These are phyloP conservation scores for Rhinocladiella mackenziei DNA, from an alignment of 2,329 filamentous ascomycete species.

Conservation along the genomic window DNA sequence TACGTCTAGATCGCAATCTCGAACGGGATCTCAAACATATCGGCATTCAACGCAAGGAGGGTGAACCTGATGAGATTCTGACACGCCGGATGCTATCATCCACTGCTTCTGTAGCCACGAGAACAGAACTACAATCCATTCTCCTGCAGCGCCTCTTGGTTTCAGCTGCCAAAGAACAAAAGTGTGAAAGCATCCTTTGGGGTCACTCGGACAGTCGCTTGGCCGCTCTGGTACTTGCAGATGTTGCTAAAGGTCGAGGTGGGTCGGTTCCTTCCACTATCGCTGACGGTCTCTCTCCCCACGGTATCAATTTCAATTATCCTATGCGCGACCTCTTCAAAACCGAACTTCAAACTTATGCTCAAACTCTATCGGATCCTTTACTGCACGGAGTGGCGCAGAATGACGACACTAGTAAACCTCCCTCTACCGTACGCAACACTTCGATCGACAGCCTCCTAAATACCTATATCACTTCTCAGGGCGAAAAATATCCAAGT, in stretches of 20 bases:
- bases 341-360: conserved; percentile 70
- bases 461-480: conserved; percentile 78
- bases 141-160: conserved; percentile 70
- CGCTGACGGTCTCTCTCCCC: conserved; percentile 65
- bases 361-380: conserved; percentile 40
- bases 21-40: conserved; percentile 18
- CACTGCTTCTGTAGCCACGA: conserved; percentile 70
- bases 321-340: conserved; percentile 81
- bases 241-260: conserved; percentile 87
- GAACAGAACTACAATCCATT: conserved; percentile 67
- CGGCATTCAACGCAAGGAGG: conserved; percentile 14
- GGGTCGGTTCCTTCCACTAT: conserved; percentile 77
- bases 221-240: conserved; percentile 77
- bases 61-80: conserved; percentile 39
- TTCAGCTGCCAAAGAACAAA: conserved; percentile 55
- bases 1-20: conserved; percentile 40
- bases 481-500: conserved; percentile 80
- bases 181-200: conserved; percentile 70
- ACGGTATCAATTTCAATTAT: conserved; percentile 64
- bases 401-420: conserved; percentile 17
- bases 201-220: conserved; percentile 84
- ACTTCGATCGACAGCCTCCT: conserved; percentile 90
- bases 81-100: conserved; percentile 56
- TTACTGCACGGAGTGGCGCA: conserved; percentile 19
- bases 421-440: conserved; percentile 55